phyloP scores from a whole-genome alignment of 2,329 filamentous ascomycete genomes.

The Xylaria sp. region DNA sequence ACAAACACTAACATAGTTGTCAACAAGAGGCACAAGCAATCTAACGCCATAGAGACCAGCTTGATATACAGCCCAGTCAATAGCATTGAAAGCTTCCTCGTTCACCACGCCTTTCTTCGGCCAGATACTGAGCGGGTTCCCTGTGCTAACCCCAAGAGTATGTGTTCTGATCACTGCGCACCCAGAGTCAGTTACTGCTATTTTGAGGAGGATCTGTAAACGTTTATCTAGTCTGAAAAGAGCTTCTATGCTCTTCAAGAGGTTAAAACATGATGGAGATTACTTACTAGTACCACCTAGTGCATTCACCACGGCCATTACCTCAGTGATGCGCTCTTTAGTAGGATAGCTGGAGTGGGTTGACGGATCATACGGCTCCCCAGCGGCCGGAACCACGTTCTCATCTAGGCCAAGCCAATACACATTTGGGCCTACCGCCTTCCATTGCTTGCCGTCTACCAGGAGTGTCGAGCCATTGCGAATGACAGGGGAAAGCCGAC shows the following conservation, averaged over 20 bases:
- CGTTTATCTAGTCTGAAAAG: neutral
- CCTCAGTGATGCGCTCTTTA: slow-evolving; percentile 58
- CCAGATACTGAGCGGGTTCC: slow-evolving; percentile 60
- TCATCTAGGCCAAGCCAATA: slow-evolving; percentile 65
- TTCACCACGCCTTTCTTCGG: slow-evolving; percentile 55
- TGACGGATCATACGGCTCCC: slow-evolving; percentile 58
- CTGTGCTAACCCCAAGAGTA: slow-evolving; percentile 59
- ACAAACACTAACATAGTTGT: slow-evolving; percentile 56
- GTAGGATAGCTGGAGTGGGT: slow-evolving; percentile 60
- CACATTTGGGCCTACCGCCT: slow-evolving; percentile 60
- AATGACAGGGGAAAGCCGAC: slow-evolving; percentile 48
- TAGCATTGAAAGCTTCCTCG: slow-evolving; percentile 57
- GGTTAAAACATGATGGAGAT: neutral
- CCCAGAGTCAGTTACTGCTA: neutral
- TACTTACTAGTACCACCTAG: slow-evolving; percentile 55
- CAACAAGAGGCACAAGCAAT: slow-evolving; percentile 58
- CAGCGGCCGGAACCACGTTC: slow-evolving; percentile 58
- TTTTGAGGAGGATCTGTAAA: neutral
- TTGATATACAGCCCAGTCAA: slow-evolving; percentile 62
- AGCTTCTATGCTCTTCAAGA: neutral
- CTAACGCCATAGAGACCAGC: slow-evolving; percentile 58
- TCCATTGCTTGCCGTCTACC: slow-evolving; percentile 56
- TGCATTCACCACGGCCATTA: slow-evolving; percentile 57
- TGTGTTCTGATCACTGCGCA: slow-evolving; percentile 55
- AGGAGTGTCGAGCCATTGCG: slow-evolving; percentile 53